Conservation (phyloP, 176 grass and related monocot genomes). For the Elymus sibiricus region DNA sequence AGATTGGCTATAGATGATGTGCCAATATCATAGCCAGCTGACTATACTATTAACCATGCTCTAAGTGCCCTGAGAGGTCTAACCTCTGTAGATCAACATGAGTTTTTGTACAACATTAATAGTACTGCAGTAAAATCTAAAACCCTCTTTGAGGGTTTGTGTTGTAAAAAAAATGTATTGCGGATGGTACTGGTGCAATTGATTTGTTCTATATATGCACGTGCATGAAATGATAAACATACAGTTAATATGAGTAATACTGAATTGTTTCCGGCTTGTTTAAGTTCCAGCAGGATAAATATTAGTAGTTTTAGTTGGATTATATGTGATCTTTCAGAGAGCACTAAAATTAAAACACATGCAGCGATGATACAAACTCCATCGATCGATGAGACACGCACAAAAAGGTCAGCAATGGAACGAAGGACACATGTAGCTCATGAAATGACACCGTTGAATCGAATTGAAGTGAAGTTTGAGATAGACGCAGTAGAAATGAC, state of each 20-base stretch:
- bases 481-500: not conserved
- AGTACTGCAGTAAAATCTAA: not conserved
- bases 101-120: not conserved
- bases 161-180: no score
- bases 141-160: no score
- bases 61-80: no score
- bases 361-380: constrained; percentile 26
- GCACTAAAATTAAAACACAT: not conserved
- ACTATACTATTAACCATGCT: no score
- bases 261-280: not conserved
- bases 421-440: constrained; percentile 38
- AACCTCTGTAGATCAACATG: not conserved
- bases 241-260: not conserved
- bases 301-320: not conserved
- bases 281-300: not conserved
- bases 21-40: not conserved
- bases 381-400: constrained; percentile 30
- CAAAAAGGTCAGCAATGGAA: constrained; percentile 29
- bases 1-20: no score
- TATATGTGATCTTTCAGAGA: not conserved
- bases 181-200: not conserved
- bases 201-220: not conserved
- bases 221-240: constrained; percentile 17
- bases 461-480: not conserved
- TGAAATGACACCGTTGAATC: constrained; percentile 39